A percentile compares a stretch with the other conserved stretches of the same genome.
Evolutionary conservation across 129 eudicot species (phyloP).

Genomic region (Gnaphalium uliginosum): DNA sequence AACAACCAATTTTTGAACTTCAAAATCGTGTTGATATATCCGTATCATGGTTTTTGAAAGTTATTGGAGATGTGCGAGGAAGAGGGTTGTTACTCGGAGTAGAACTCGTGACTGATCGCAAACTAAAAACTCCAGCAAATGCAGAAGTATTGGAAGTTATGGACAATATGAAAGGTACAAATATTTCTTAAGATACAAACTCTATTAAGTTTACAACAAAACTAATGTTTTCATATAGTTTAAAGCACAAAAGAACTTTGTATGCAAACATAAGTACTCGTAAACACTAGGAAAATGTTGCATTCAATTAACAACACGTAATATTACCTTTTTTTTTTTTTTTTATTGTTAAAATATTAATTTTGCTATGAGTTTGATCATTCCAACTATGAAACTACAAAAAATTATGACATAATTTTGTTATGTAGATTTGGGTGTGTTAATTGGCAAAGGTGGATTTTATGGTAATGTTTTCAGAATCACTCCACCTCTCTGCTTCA

Average conservation of each 20-base stretch:
- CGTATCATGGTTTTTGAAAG: background rate
- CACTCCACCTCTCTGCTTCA: slow-evolving; percentile 87
- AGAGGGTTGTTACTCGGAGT: slow-evolving; percentile 44
- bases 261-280: too few species aligned
- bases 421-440: slow-evolving; percentile 67
- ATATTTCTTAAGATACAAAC: too few species aligned
- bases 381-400: background rate
- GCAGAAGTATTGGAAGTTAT: slow-evolving; percentile 37
- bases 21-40: background rate
- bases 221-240: too few species aligned
- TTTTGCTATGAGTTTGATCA: background rate
- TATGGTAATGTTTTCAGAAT: slow-evolving; percentile 74
- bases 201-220: too few species aligned
- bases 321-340: too few species aligned
- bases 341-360: background rate
- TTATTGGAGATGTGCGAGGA: slow-evolving; percentile 37
- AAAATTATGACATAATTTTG: background rate
- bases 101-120: slow-evolving; percentile 42
- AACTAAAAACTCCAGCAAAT: slow-evolving; percentile 41
- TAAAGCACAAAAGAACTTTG: too few species aligned
- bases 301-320: too few species aligned
- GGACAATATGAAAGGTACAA: slow-evolving; percentile 45
- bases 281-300: too few species aligned
- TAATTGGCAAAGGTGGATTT: slow-evolving; percentile 83
- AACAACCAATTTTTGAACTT: background rate